Evolutionary conservation across 2,329 filamentous ascomycete species (phyloP).

Genomic region (Endothia cerciana): DNA sequence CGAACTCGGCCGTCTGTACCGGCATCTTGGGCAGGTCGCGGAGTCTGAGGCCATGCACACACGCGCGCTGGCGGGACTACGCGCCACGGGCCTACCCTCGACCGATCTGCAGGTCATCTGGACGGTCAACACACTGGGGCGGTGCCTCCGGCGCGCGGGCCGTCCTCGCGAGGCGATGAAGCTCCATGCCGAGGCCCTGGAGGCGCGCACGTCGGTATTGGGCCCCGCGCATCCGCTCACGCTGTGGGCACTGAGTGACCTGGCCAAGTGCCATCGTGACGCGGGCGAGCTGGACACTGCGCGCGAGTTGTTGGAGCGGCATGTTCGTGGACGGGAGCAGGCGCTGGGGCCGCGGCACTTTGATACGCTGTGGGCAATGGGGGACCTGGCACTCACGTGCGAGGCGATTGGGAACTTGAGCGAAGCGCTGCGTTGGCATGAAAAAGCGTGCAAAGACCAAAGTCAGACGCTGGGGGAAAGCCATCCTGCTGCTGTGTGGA

Average conservation of each 20-base stretch:
- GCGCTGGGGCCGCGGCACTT: not conserved
- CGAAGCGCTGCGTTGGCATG: not conserved
- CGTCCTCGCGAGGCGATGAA: not conserved
- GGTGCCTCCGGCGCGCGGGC: not conserved
- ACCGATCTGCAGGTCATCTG: not conserved
- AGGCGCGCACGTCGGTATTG: not conserved
- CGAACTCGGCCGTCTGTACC: not conserved
- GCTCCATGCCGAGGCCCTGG: not conserved
- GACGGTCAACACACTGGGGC: not conserved
- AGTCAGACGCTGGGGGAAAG: not conserved
- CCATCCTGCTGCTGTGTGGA: constrained; percentile 3
- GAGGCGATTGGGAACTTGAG: not conserved
- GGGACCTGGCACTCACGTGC: not conserved
- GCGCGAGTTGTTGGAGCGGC: not conserved
- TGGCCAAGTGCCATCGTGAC: not conserved
- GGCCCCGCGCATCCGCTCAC: constrained; percentile 1
- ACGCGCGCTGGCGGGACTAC: not conserved
- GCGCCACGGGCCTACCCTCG: not conserved
- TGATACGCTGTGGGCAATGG: constrained; percentile 8
- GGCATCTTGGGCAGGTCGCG: not conserved
- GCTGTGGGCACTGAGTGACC: not conserved
- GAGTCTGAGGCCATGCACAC: not conserved
- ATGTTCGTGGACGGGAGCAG: not conserved
- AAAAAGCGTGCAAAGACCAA: not conserved
- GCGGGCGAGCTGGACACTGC: not conserved